Conservation (phyloP, 2,329 filamentous ascomycete species). For the Exophiala sp. region DNA sequence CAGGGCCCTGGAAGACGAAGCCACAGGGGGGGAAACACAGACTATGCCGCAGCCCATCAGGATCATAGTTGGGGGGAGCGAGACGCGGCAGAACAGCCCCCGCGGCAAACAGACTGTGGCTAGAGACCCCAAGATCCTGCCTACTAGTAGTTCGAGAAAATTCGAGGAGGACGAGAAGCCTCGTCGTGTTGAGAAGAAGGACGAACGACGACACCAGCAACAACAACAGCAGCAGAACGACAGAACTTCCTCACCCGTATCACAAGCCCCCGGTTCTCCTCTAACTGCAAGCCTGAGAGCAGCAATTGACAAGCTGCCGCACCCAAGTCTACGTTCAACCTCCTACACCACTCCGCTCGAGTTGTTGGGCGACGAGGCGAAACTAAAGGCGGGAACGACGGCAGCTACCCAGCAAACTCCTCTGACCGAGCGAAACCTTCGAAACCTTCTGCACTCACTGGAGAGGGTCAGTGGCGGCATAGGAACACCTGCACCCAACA, state of each 20-base stretch:
- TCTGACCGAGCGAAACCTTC: conserved; percentile 27
- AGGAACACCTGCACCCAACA: too few species aligned
- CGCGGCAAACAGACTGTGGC: conserved; percentile 2
- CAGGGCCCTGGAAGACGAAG: neutral
- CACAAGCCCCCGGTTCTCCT: neutral
- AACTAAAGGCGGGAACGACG: conserved; percentile 6
- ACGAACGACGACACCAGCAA: neutral
- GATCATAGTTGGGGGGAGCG: neutral
- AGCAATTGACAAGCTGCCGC: conserved; percentile 16
- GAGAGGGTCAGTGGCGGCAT: neutral
- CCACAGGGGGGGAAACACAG: neutral
- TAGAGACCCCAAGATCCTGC: neutral
- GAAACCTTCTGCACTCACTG: conserved; percentile 20
- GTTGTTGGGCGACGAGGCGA: conserved; percentile 22
- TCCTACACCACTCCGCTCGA: conserved; percentile 24
- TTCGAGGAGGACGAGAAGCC: conserved; percentile 7
- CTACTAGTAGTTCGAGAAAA: conserved; percentile 8
- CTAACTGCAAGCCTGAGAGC: neutral
- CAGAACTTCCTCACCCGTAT: neutral
- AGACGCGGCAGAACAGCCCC: neutral
- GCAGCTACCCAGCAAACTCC: conserved; percentile 7
- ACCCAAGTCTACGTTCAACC: conserved; percentile 14
- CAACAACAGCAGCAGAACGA: conserved; percentile 8
- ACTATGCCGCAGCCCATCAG: neutral
- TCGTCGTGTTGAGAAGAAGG: neutral